Evolutionary conservation across 306 rosid genomes (phyloP), one percentile per base, ranked within the genome.

Genomic region (Urtica urens): DNA sequence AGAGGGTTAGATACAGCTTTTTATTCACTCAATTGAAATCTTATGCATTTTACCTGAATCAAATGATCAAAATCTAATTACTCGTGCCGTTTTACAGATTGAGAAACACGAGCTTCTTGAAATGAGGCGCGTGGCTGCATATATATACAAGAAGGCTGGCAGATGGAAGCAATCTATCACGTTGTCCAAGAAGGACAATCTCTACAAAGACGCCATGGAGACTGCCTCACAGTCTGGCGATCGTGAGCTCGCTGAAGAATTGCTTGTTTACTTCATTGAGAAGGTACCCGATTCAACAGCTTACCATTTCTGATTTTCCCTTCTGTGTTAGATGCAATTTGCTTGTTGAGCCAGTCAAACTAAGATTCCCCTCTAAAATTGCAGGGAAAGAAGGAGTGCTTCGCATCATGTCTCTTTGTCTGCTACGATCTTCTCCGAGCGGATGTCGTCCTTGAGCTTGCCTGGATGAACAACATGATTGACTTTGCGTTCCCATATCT

Each of bases 161-260:
- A 78, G 99, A 63, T 90, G 99, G 99, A 90, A 85, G 87, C 99
- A 90, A 69, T 90, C 99, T 55, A 90, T 90, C 78, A 93, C 83
- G 50, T 66, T 90, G 76, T 90, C 99, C 33, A 90, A 90, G 94
- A 85, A 90, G 71, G 99, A 90, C 65, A 90, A 82, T 58, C 94
- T 90, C 59, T 85, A 90, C 99, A 90, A 82, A 72, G 99, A 90
- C 72, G 92, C 94, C 63, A 90, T 90, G 99, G 99, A 90, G 80
- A 90, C 99, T 3, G 94, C 96, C 26, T 90, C 99, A 0, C 99
- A 90, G 58, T 90, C 99, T 37, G 96, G 99, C 55, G 99, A 85
- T 47, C 99, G 96, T 10, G 94, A 85, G 79, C 93, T 90, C 58
- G 96, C 99, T 0, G 99, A 90, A 68, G 96, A 90, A 73, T 75